Evolutionary conservation across 345 rosid genomes (phyloP), one percentile per base, ranked within the genome.

Genomic region (Populus nigra): DNA sequence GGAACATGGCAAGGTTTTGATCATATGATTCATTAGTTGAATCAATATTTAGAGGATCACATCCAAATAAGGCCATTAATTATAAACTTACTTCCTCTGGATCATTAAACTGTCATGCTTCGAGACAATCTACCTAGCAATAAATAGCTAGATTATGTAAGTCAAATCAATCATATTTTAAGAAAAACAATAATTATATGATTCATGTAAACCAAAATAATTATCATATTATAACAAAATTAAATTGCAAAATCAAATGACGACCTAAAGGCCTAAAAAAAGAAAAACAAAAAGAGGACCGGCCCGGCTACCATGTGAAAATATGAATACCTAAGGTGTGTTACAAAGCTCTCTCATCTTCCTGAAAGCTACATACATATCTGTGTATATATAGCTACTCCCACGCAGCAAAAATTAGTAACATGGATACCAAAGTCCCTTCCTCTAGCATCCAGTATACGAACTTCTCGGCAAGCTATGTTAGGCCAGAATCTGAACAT

Each of bases 401-500:
- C 63, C 63, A 9, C n/a, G 63, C 27, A 57, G 27, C 63, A 57
- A 9, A 2, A 57, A n/a, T n/a, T n/a, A 9, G 15, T 57, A n/a
- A 57, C 53, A 92, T 89, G 95, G 90, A 90, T 0, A 73, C 87
- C 4, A 90, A 85, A 76, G 77, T 94, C 4, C 80, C 92, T 47
- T 94, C 95, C 81, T 81, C 93, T 6, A 93, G 96, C 29, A 7
- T 79, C 77, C 84, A 76, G 15, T 79, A 78, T 79, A 65, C 86
- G 4, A 81, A 78, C 36, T 77, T 94, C 69, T 97, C 98, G 74
- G 90, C 73, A 72, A 85, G 89, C 74, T 92, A 89, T 78, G 83
- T 92, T 78, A 78, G 97, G 73, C 92, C 92, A 47, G 88, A 86
- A 74, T 81, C 90, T 8, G 93, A 94, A 53, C 91, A 97, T 12